Percentiles rank a stretch among this genome's conserved stretches.
phyloP scores from a whole-genome alignment of 179 eudicot genomes.

The Gypsophila paniculata region DNA sequence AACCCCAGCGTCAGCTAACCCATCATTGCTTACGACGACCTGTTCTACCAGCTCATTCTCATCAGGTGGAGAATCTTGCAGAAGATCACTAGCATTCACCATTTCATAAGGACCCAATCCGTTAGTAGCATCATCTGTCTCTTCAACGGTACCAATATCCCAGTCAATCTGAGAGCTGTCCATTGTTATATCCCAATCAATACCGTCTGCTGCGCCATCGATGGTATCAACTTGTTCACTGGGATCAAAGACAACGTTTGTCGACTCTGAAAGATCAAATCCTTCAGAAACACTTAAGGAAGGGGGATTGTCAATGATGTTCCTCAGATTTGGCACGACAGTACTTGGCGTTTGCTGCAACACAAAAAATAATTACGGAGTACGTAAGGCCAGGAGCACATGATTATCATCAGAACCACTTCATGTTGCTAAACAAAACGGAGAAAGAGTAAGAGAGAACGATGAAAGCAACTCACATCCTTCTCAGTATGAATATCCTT shows the following conservation, averaged over 20 bases:
- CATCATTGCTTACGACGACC: constrained; percentile 31
- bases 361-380: background rate
- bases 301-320: constrained; percentile 60
- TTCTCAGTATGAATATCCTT: constrained; percentile 74
- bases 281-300: constrained; percentile 43
- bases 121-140: constrained; percentile 64
- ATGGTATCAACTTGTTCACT: constrained; percentile 34
- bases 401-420: constrained; percentile 7
- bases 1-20: constrained; percentile 35
- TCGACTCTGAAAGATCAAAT: constrained; percentile 45
- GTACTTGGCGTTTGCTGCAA: constrained; percentile 41
- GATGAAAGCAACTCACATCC: constrained; percentile 48
- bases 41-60: constrained; percentile 42
- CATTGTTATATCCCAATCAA: constrained; percentile 93
- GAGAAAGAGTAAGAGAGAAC: background rate
- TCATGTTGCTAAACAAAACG: background rate
- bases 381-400: constrained; percentile 2
- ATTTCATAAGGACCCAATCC: constrained; percentile 95
- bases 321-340: constrained; percentile 53
- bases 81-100: constrained; percentile 72
- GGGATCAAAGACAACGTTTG: constrained; percentile 27
- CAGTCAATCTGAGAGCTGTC: constrained; percentile 94
- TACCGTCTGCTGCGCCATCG: constrained; percentile 45
- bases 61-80: constrained; percentile 36
- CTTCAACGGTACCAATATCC: constrained; percentile 82